A percentile compares a stretch with the other conserved stretches of the same genome.
Evolutionary conservation across 169 alveolate species (phyloP).

Genomic region (Sarcocystis neurona): DNA sequence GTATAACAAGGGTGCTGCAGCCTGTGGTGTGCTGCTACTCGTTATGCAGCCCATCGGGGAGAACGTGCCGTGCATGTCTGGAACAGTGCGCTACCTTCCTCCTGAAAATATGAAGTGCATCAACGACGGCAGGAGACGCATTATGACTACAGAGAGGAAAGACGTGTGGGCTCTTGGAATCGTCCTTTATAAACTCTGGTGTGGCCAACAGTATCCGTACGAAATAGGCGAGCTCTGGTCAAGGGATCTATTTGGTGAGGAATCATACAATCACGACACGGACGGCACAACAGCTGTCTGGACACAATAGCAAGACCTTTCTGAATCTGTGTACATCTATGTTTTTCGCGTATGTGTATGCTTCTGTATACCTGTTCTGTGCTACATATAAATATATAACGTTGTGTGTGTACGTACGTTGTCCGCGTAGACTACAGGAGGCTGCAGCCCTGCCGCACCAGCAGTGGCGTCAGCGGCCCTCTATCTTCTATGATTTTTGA

Average conservation of each 20-base stretch:
- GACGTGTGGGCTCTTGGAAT: constrained; percentile 51
- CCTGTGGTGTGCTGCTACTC: neutral
- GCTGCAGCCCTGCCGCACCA: too few relatives aligned
- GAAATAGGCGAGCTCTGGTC: constrained; percentile 29
- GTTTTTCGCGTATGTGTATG: too few relatives aligned
- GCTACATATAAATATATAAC: too few relatives aligned
- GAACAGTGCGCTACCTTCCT: constrained; percentile 27
- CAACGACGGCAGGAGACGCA: neutral
- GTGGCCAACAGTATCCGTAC: constrained; percentile 31
- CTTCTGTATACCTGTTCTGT: too few relatives aligned
- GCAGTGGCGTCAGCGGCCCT: too few relatives aligned
- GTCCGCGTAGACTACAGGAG: too few relatives aligned
- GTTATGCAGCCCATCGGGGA: constrained; percentile 26
- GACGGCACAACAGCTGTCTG: neutral
- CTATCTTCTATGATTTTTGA: too few relatives aligned
- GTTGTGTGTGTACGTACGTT: too few relatives aligned
- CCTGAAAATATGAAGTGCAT: constrained; percentile 40
- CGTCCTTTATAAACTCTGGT: constrained; percentile 19
- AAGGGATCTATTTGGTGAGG: constrained; percentile 20
- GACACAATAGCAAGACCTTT: too few relatives aligned
- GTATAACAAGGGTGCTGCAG: neutral
- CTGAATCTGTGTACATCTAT: too few relatives aligned
- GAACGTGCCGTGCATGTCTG: constrained; percentile 33
- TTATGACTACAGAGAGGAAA: constrained; percentile 30
- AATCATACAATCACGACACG: neutral